Conservation (phyloP, 2,329 filamentous ascomycete genomes). For the Hypoxylon sp. region DNA sequence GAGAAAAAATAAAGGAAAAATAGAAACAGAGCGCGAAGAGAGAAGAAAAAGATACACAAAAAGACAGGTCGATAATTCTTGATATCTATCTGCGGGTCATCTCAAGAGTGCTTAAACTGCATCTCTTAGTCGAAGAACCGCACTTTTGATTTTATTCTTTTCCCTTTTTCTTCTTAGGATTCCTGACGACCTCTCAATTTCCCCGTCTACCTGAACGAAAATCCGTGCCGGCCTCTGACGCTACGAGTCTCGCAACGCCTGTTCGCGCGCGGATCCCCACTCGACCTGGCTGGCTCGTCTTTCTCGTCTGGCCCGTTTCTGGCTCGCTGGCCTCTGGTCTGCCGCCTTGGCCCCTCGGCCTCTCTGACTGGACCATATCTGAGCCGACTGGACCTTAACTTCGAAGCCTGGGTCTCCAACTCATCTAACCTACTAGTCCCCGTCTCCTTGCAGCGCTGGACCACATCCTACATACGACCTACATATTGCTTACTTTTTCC, state of each 20-base stretch:
- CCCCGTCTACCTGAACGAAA: slow-evolving; percentile 24
- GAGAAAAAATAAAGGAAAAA: slow-evolving; percentile 17
- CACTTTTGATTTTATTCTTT: slow-evolving; percentile 5
- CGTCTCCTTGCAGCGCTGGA: slow-evolving; percentile 23
- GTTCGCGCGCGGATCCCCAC: slow-evolving; percentile 32
- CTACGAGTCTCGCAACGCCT: slow-evolving; percentile 36
- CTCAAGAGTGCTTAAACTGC: slow-evolving; percentile 18
- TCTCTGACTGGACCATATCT: background rate
- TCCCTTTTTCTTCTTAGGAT: no score
- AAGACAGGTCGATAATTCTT: slow-evolving; percentile 16
- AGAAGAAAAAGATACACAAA: slow-evolving; percentile 12
- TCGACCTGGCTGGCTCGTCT: slow-evolving; percentile 10
- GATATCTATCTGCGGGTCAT: slow-evolving; percentile 17
- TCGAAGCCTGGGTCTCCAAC: slow-evolving; percentile 7
- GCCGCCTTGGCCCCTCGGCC: background rate
- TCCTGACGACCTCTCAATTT: slow-evolving; percentile 11
- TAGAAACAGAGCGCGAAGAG: slow-evolving; percentile 7
- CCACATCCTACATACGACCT: slow-evolving; percentile 20
- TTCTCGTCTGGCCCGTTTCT: no score
- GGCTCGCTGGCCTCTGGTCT: background rate
- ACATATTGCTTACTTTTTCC: slow-evolving; percentile 17
- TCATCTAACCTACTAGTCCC: slow-evolving; percentile 11
- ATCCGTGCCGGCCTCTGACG: slow-evolving; percentile 30
- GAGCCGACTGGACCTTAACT: background rate
- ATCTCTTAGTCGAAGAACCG: slow-evolving; percentile 30